Base-by-base conservation (phyloP, 2,329 filamentous ascomycete species). In the Graphilbum sp. region DNA sequence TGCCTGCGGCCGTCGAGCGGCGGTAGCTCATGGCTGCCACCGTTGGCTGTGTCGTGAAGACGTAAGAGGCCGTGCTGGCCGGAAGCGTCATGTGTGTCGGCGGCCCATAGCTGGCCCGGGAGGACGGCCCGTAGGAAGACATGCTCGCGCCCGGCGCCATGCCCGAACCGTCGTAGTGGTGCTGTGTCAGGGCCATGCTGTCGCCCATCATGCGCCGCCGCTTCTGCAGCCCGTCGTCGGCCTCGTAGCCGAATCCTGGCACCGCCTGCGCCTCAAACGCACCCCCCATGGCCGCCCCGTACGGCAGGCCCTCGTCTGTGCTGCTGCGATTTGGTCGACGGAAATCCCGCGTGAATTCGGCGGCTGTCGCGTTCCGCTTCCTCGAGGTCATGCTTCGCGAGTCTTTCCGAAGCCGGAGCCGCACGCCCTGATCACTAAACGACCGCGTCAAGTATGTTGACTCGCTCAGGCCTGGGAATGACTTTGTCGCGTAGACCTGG, bases 371-470 rank as follows among this genome's bases (percentile, higher is more conserved):
- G 40, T 54, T 64, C 21, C 62, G 58, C 50, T 67, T 71, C 40
- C 62, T 58, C 16, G 62, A 66, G 5, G 58, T 61, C 47, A 62
- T 60, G 17, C 68, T 68, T 40, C 82, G 68, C 33, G 82, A 79
- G 55, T 93, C 85, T 54, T 93, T 93, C 39, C 85, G 74, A 34
- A 93, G 67, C 37, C 85, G 70, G 24, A 94, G 62, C 37, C 84
- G 77, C 13, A 93, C 82, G 9, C 86, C 86, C 53, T 93, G 85
- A 49, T 93, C 85, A 45, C 80, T 81, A 55, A 94, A 88, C 0
- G 79, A 76, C 37, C 83, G 87, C 0, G 87, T 81, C 10, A 87
- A 86, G 52, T 71, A 75, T 32, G 76, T 73, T 49, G 76, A 76
- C 45, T 75, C 70, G 47, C 70, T 73, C 21, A 75, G 59, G 2